These are phyloP conservation scores for Calendula officinalis DNA, from an alignment of 129 eudicot genomes.

Conservation along the genomic window DNA sequence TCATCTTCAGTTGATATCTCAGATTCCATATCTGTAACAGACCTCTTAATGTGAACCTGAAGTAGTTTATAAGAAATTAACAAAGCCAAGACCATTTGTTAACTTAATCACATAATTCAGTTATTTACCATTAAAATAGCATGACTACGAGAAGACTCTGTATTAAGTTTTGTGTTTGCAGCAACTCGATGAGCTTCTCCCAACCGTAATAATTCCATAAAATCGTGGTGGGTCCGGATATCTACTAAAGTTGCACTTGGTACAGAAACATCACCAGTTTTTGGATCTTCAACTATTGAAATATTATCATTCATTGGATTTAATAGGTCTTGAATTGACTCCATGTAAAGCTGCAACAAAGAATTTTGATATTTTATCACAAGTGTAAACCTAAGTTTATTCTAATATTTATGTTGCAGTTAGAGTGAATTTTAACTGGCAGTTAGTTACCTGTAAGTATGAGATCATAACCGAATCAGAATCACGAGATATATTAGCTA, in stretches of 20 bases:
- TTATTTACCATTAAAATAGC: conserved; percentile 86
- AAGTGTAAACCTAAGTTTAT: background rate
- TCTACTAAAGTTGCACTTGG: conserved; percentile 90
- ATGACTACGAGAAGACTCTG: conserved; percentile 99
- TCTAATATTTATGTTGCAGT: background rate
- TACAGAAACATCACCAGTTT: conserved; percentile 93
- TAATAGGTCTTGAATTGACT: conserved; percentile 88
- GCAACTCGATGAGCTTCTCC: conserved; percentile 98
- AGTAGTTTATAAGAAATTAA: conserved; percentile 4
- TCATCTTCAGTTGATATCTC: conserved; percentile 61
- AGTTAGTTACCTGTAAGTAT: conserved; percentile 74
- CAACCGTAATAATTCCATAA: conserved; percentile 75
- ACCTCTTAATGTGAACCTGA: conserved; percentile 92
- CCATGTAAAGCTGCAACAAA: conserved; percentile 88
- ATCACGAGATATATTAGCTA: conserved; percentile 58
- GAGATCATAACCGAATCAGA: conserved; percentile 85
- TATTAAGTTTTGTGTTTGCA: conserved; percentile 95
- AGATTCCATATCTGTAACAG: conserved; percentile 57
- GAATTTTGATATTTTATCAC: background rate
- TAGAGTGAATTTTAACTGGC: background rate
- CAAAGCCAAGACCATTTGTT: conserved; percentile 10
- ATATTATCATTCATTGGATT: conserved; percentile 94
- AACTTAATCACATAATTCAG: conserved; percentile 4
- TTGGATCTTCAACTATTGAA: conserved; percentile 92
- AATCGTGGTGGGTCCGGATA: conserved; percentile 73